Conservation (phyloP, 169 alveolate species). For the Theileria parva region DNA sequence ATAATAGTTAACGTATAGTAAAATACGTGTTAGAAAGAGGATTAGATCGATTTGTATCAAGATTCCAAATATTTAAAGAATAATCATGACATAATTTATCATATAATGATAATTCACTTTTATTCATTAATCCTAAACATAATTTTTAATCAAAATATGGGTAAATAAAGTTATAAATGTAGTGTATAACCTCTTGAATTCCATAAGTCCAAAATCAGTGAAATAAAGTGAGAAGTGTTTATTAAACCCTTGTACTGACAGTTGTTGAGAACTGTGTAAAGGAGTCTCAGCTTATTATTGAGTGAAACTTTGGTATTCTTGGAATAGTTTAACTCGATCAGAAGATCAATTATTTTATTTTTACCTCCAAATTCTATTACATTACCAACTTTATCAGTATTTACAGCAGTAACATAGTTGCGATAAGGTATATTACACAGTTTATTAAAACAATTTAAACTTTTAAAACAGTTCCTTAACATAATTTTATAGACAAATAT, state of each 20-base stretch:
- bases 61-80: background rate
- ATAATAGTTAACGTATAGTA: too few species aligned
- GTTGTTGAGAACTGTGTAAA: slow-evolving; percentile 12
- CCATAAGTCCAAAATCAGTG: slow-evolving; percentile 39
- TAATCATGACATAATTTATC: slow-evolving; percentile 36
- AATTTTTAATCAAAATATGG: background rate
- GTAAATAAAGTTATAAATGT: background rate
- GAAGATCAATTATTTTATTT: background rate
- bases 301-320: background rate
- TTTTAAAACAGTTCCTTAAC: too few species aligned
- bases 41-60: background rate
- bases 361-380: background rate
- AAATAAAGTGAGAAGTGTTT: background rate
- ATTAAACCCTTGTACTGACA: background rate
- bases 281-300: slow-evolving; percentile 32
- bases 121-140: slow-evolving; percentile 25
- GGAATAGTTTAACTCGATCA: background rate
- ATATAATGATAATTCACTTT: slow-evolving; percentile 20
- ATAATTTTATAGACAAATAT: too few species aligned
- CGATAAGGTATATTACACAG: background rate
- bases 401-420: background rate
- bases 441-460: too few species aligned
- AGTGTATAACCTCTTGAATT: slow-evolving; percentile 17
- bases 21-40: background rate
- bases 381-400: background rate